Conservation (phyloP, 352 stramenopile species). For the Globisporangium spinosum region DNA sequence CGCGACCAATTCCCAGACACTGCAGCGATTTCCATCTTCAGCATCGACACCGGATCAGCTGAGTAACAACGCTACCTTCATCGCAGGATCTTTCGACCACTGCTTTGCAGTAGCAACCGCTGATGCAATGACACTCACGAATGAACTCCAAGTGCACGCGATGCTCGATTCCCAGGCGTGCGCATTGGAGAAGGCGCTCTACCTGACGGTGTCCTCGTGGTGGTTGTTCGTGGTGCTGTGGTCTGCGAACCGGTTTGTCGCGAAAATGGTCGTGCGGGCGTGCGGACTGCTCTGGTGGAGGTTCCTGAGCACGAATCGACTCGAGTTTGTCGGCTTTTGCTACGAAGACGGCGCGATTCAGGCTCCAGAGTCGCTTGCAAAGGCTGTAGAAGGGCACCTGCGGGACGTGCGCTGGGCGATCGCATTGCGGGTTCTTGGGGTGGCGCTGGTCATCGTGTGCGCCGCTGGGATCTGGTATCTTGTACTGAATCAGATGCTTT, state of each 20-base stretch:
- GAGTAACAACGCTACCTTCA: neutral
- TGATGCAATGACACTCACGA: neutral
- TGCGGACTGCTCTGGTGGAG: conserved; percentile 52
- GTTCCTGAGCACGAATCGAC: conserved; percentile 42
- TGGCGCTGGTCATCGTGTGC: conserved; percentile 21
- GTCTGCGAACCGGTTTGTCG: conserved; percentile 37
- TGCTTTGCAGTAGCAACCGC: conserved; percentile 1
- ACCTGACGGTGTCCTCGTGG: conserved; percentile 56
- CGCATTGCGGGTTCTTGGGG: conserved; percentile 27
- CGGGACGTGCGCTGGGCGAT: conserved; percentile 43
- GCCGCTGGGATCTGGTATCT: conserved; percentile 11
- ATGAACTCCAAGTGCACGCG: conserved; percentile 15
- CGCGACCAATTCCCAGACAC: neutral
- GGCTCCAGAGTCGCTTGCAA: conserved; percentile 26
- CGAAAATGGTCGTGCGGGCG: conserved; percentile 44
- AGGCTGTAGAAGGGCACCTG: conserved; percentile 36
- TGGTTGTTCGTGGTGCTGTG: conserved; percentile 56
- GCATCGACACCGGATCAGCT: neutral
- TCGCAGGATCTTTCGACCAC: neutral
- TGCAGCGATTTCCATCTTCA: neutral
- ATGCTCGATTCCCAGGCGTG: conserved; percentile 44
- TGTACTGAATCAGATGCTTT: conserved; percentile 9
- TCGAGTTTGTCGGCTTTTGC: conserved; percentile 59
- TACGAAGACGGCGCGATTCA: conserved; percentile 44
- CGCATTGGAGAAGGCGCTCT: conserved; percentile 52